Base-by-base conservation (phyloP, 2,329 filamentous ascomycete genomes). In the Fusarium sp. region DNA sequence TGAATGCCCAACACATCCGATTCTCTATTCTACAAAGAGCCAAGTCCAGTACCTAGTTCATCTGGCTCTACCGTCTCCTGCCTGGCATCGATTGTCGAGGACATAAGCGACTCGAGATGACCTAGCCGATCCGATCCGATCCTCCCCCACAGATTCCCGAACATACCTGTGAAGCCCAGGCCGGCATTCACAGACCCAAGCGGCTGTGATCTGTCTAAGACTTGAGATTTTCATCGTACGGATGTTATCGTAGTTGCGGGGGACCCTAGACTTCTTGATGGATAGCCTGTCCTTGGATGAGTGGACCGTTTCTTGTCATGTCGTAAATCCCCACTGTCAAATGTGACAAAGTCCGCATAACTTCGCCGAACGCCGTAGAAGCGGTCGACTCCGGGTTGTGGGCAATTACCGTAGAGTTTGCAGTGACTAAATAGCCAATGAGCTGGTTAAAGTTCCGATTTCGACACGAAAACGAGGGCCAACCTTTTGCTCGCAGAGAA, bases 181-280 rank as follows among this genome's bases (percentile, higher is more conserved):
- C 70, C 70, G 34, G 58, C 70, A 73, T 62, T 10, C 8, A 37
- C 59, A 18, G 70, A 59, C 5, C 60, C 48, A 25, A 61, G 70
- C 13, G 50, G 37, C 70, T 66, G 73, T 7, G 60, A 35, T 27
- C 6, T 61, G 13, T 66, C 72, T 13, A 32, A 37, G 2, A 54
- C 16, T 14, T 61, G 25, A 6, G 37, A 5, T 30, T 39, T 11
- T 37, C 16, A 37, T 54, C 10, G 34, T 70, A 27, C 10, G 35
- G 8, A 58, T 39, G 4, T 32, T 32, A 27, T 32, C 14, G 6
- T 32, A 20, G 48, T 30, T 52, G 48, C 48, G 48, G 48, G 48
- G 48, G 27, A 32, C 18, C 48, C 48, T 32, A 4, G 48, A 10
- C 27, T 50, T 30, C 27, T 52, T n/a, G 48, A 52, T 30, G 3